These are phyloP conservation scores for Diplodia mutila DNA, from an alignment of 2,329 filamentous ascomycete species.

Conservation along the genomic window DNA sequence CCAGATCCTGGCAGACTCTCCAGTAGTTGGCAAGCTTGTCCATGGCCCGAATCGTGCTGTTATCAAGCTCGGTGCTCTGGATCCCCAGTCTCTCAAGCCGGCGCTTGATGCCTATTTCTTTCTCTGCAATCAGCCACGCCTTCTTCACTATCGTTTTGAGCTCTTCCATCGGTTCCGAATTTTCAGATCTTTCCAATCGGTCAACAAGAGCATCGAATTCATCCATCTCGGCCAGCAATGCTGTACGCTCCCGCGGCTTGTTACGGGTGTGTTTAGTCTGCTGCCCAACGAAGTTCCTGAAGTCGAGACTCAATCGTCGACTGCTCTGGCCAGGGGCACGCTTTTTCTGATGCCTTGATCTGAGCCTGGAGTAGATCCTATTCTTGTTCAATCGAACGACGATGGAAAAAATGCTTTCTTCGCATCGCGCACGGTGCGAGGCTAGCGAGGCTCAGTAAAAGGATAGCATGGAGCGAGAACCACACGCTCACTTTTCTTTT, in stretches of 20 bases:
- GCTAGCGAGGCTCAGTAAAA: background rate
- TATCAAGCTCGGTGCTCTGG: no score
- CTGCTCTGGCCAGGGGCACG: no score
- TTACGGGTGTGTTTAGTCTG: background rate
- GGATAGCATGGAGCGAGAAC: background rate
- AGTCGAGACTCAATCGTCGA: background rate
- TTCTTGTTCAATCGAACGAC: background rate
- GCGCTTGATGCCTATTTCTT: background rate
- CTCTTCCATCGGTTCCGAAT: background rate
- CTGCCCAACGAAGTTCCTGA: background rate
- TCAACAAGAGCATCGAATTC: background rate
- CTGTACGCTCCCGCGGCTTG: background rate
- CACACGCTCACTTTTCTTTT: background rate
- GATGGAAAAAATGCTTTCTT: background rate
- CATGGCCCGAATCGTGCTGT: background rate
- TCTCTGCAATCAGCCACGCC: background rate
- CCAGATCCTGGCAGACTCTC: background rate
- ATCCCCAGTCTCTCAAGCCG: background rate
- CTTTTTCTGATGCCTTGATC: background rate
- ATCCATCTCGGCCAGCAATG: background rate
- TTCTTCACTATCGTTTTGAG: background rate
- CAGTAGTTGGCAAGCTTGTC: background rate
- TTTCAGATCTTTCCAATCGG: background rate
- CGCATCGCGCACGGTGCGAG: background rate
- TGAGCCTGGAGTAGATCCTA: background rate